Base-by-base conservation (phyloP, 352 stramenopile genomes). In the Sclerospora graminicola region DNA sequence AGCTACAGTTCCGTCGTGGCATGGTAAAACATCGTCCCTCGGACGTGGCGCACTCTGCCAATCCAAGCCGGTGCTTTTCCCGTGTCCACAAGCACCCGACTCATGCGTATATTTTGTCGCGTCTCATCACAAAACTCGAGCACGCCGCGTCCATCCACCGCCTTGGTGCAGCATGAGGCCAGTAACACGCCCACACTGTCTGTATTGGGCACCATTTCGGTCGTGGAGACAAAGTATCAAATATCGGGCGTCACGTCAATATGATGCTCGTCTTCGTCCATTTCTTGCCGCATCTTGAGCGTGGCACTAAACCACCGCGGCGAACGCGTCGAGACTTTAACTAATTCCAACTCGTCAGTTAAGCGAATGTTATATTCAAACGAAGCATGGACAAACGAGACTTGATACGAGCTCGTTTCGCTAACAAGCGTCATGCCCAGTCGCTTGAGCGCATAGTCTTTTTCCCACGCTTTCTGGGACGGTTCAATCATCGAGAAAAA, bases 221-320 rank as follows among this genome's bases (percentile, higher is more conserved):
- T 69, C 13, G 69, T 72, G 9, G 70, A 83, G 21, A 89, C 77
- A 45, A 88, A 89, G 47, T 78, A 85, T 1, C 78, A 75, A 15
- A 85, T n/a, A n/a, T n/a, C n/a, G n/a, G n/a, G n/a, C n/a, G n/a
- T n/a, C n/a, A n/a, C n/a, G n/a, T n/a, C n/a, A n/a, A n/a, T n/a
- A n/a, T n/a, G n/a, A n/a, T n/a, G n/a, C n/a, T n/a, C n/a, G n/a
- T n/a, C n/a, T n/a, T n/a, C n/a, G n/a, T n/a, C n/a, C n/a, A n/a
- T n/a, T n/a, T n/a, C n/a, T n/a, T n/a, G n/a, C n/a, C n/a, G 71
- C 75, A 88, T 88, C 51, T 89, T 89, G 28, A 89, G 47, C 33
- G 78, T 89, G 13, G 75, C 52, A 35, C 66, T 85, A 41, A 89
- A 83, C 78, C 75, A 89, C 4, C 78, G 69, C 15, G 60, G 68